These are phyloP conservation scores for Pseudozyma hubeiensis DNA, from an alignment of 1,284 basidiomycete genomes.

Conservation along the genomic window DNA sequence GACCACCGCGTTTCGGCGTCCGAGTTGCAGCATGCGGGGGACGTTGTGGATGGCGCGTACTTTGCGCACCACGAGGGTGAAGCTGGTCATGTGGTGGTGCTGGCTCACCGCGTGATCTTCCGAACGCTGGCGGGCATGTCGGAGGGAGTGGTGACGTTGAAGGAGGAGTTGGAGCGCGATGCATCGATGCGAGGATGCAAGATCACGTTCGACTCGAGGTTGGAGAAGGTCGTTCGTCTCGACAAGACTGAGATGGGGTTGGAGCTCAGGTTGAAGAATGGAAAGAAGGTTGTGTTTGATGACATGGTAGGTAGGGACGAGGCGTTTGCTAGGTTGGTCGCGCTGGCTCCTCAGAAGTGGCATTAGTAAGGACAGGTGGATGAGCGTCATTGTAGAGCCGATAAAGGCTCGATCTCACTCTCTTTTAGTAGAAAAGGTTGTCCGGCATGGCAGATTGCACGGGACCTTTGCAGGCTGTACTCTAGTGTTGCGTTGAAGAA, in stretches of 20 bases:
- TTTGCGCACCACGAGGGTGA: slow-evolving; percentile 7
- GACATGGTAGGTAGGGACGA: slow-evolving; percentile 21
- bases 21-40: slow-evolving; percentile 24
- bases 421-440: too few species aligned
- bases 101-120: slow-evolving; percentile 28
- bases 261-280: slow-evolving; percentile 30
- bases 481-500: too few species aligned
- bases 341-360: slow-evolving; percentile 41
- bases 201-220: slow-evolving; percentile 27
- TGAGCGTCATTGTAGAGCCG: too few species aligned
- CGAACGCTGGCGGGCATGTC: slow-evolving; percentile 12
- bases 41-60: slow-evolving; percentile 29
- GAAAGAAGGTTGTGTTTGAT: slow-evolving; percentile 12
- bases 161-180: slow-evolving; percentile 10
- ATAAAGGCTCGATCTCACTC: too few species aligned
- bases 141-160: slow-evolving; percentile 7
- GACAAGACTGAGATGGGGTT: slow-evolving; percentile 14
- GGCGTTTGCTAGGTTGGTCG: slow-evolving; percentile 37
- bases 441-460: too few species aligned
- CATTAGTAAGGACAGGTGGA: not conserved
- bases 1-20: slow-evolving; percentile 26
- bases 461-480: too few species aligned
- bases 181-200: slow-evolving; percentile 3
- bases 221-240: slow-evolving; percentile 30
- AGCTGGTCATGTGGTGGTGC: slow-evolving; percentile 24